Conservation (phyloP, 768 basidiomycete genomes). For the Mycena floridula region DNA sequence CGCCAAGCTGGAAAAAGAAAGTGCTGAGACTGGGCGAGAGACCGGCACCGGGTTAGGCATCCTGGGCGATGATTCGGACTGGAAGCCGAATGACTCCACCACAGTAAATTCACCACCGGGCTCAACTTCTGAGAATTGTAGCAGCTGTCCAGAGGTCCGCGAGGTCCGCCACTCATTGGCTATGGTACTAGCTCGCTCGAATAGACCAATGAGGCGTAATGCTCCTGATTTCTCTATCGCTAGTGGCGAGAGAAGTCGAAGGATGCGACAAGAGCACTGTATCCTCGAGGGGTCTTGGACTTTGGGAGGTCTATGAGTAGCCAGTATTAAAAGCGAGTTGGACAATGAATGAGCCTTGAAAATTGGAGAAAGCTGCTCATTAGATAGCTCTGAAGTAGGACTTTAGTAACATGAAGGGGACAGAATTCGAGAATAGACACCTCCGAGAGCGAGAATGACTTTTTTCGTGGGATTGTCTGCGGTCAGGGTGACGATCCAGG, state of each 20-base stretch:
- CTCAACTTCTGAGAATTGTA: slow-evolving; percentile 27
- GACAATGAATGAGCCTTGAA: neutral
- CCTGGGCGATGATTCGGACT: too few relatives aligned
- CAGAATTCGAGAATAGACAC: neutral
- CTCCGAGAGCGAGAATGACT: neutral
- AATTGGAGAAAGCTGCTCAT: neutral
- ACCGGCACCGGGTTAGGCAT: too few relatives aligned
- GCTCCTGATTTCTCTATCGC: neutral
- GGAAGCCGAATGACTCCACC: slow-evolving; percentile 9
- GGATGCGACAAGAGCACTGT: neutral
- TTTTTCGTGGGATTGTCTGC: neutral
- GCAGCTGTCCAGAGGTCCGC: slow-evolving; percentile 5
- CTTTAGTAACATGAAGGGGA: neutral
- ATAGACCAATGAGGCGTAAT: slow-evolving; percentile 30
- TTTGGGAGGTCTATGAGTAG: neutral
- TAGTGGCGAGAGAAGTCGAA: neutral
- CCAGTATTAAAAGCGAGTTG: neutral
- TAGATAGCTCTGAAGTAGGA: neutral
- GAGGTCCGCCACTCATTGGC: slow-evolving; percentile 21
- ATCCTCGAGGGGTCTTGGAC: neutral
- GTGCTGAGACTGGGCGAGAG: neutral
- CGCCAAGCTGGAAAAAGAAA: neutral
- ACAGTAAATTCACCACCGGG: slow-evolving; percentile 28
- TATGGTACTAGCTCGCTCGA: slow-evolving; percentile 34
- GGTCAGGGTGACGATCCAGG: neutral